Base-by-base conservation (phyloP, 345 rosid genomes). In the Dipteronia sinensis region DNA sequence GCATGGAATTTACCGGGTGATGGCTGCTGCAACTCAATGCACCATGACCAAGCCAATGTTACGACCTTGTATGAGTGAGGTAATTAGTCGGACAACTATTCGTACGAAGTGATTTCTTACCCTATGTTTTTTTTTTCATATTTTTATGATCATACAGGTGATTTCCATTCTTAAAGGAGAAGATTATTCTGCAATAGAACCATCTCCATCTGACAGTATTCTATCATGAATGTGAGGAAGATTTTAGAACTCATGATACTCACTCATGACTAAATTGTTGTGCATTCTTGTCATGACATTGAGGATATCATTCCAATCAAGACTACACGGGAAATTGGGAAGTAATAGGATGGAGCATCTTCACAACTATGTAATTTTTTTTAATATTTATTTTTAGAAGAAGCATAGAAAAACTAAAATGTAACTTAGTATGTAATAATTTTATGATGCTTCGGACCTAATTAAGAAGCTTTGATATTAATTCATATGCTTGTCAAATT, bases 131-230 rank as follows among this genome's bases (percentile, higher is more conserved):
- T 69, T 64, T 23, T 69, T 11, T 1, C 38, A 34, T 34, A 34
- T 34, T 13, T 34, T 25, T 56, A 56, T 38, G 19, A 58, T 17
- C 59, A 10, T 77, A 6, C 82, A 84, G 87, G 86, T 87, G 65
- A 79, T 87, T 29, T 68, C 83, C 72, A 76, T 82, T 67, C 89
- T 87, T 25, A 81, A 76, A 82, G 89, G 87, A 31, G 80, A 86
- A 67, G 62, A 44, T 7, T 80, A 78, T 22, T 82, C 87, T 68
- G 29, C 64, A 1, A 78, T 82, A 65, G 80, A 76, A 72, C 69
- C 83, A 27, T 80, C 86, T 25, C 86, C 83, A 15, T 82, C 82
- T 3, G 49, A 69, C 47, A 34, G 64, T 69, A 59, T 77, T 38
- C 20, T 8, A 12, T 65, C 34, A 31, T n/a, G n/a, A n/a, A 31